These are phyloP conservation scores for Silene coronaria DNA, from an alignment of 179 eudicot genomes.

Conservation along the genomic window DNA sequence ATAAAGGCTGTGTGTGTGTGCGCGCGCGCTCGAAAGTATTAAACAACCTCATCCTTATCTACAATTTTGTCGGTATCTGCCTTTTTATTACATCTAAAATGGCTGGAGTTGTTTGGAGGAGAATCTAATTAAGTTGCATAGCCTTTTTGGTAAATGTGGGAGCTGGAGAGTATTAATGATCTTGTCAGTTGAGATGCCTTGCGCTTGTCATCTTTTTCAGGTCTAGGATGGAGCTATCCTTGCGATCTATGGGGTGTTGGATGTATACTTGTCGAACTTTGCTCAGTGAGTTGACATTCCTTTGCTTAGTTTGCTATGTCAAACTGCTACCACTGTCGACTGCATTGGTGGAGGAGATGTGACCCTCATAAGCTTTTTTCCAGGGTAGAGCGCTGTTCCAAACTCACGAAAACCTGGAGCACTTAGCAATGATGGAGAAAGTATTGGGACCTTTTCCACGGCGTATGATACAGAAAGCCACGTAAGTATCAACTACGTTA, in stretches of 20 bases:
- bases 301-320: background rate
- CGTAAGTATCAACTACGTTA: slow-evolving; percentile 35
- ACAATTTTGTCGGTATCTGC: too few species aligned
- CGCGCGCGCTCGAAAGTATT: too few species aligned
- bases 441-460: slow-evolving; percentile 72
- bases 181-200: background rate
- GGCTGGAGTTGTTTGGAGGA: background rate
- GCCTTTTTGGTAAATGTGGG: background rate
- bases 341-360: background rate
- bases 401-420: slow-evolving; percentile 88
- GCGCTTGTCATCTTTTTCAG: slow-evolving; percentile 31
- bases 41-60: too few species aligned
- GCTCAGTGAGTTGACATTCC: slow-evolving; percentile 43
- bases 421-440: slow-evolving; percentile 94
- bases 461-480: slow-evolving; percentile 49
- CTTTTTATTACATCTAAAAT: too few species aligned
- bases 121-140: background rate
- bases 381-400: slow-evolving; percentile 78
- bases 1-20: too few species aligned
- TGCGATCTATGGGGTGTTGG: slow-evolving; percentile 92
- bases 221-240: slow-evolving; percentile 82
- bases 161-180: background rate
- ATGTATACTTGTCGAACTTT: slow-evolving; percentile 76
- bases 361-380: slow-evolving; percentile 15
- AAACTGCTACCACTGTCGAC: slow-evolving; percentile 3